These are phyloP conservation scores for Cercophora sp. DNA, from an alignment of 495 filamentous ascomycete genomes.

Conservation along the genomic window DNA sequence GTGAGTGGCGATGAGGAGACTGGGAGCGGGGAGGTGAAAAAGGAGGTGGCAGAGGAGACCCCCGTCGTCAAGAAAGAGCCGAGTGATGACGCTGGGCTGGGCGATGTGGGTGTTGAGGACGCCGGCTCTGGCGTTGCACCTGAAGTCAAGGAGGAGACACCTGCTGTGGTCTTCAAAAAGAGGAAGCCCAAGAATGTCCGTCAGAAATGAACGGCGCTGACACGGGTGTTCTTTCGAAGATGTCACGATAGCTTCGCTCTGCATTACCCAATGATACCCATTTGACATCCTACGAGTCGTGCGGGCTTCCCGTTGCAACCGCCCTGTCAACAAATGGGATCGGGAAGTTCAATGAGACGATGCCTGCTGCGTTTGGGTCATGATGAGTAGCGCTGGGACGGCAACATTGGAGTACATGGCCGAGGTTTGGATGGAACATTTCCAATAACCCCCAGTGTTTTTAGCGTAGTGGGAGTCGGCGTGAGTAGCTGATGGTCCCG, in stretches of 20 bases:
- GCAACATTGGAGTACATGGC: too few species aligned
- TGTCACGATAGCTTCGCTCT: too few species aligned
- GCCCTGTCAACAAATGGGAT: too few species aligned
- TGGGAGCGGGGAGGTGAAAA: conserved; percentile 6
- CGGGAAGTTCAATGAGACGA: too few species aligned
- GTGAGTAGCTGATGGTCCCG: too few species aligned
- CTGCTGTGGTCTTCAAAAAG: conserved; percentile 78
- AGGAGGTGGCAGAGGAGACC: conserved; percentile 35
- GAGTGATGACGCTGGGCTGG: conserved; percentile 24
- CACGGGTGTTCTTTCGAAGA: neutral
- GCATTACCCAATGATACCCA: conserved; percentile 1
- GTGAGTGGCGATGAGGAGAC: conserved; percentile 23
- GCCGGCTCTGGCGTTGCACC: conserved; percentile 25
- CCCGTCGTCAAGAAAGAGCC: conserved; percentile 32
- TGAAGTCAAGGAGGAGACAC: conserved; percentile 15
- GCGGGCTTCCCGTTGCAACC: too few species aligned
- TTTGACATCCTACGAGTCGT: too few species aligned
- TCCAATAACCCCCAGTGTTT: too few species aligned
- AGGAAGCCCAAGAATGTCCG: conserved; percentile 76
- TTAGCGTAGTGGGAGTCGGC: too few species aligned
- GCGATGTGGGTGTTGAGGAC: conserved; percentile 22
- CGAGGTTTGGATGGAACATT: too few species aligned
- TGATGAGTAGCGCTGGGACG: too few species aligned
- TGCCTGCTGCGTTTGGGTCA: too few species aligned
- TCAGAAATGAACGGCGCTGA: conserved; percentile 49